Evolutionary conservation across 305 asterid genomes (phyloP), one percentile per base, ranked within the genome.

Genomic region (Withania somnifera): DNA sequence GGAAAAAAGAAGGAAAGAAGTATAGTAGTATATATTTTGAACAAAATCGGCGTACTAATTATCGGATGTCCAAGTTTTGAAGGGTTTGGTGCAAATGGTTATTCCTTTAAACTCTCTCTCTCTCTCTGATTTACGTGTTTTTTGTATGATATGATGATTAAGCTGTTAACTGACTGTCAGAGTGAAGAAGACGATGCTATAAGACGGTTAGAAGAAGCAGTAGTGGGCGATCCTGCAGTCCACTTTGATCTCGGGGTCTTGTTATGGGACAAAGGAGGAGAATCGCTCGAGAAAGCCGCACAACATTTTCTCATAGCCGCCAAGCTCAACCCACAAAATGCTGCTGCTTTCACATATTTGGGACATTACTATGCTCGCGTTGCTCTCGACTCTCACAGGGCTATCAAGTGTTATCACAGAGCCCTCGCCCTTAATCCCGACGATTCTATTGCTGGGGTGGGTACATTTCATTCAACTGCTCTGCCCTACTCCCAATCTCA

Each of bases 401-500:
- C 98, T 83, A 87, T 92, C 84, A 96, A 96, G 90, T 96, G 99
- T 84, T 96, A 92, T 81, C 97, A 94, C 87, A 89, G 99, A 82
- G 98, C 98, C 85, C 85, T 96, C 69, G 26, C 88, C 53, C 97
- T 96, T 84, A 89, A 91, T 83, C 98, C 99, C 15, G 92, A 94
- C 58, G 99, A 96, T 86, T 90, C 90, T 2, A 90, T 88, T 57
- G 91, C 99, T 9, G 99, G 98, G 90, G n/a, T n/a, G n/a, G n/a
- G n/a, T n/a, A n/a, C n/a, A n/a, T n/a, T n/a, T n/a, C n/a, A n/a
- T n/a, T n/a, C n/a, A n/a, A n/a, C n/a, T n/a, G n/a, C n/a, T n/a
- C n/a, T n/a, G n/a, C n/a, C n/a, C n/a, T n/a, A n/a, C n/a, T n/a
- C n/a, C n/a, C n/a, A n/a, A n/a, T n/a, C n/a, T n/a, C n/a, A n/a